phyloP scores from a whole-genome alignment of 768 basidiomycete genomes.

The Boletus insuetus region DNA sequence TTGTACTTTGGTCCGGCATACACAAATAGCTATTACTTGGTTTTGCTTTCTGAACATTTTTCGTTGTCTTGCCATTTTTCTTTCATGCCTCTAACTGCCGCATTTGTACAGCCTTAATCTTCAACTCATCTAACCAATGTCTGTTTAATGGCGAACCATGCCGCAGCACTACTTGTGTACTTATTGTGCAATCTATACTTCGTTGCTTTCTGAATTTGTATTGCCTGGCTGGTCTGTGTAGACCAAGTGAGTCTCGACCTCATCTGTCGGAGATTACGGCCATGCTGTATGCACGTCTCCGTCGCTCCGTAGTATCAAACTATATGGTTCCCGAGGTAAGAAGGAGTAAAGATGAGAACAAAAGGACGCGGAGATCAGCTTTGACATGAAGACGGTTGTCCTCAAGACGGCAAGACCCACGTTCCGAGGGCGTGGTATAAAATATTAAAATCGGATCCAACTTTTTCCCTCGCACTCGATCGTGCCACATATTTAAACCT shows the following conservation, averaged over 20 bases:
- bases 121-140: conserved; percentile 40
- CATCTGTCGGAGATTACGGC: too few relatives aligned
- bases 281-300: too few relatives aligned
- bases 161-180: conserved; percentile 39
- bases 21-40: conserved; percentile 38
- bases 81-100: conserved; percentile 42
- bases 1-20: conserved; percentile 73
- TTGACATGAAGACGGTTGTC: too few relatives aligned
- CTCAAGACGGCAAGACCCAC: too few relatives aligned
- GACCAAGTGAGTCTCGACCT: too few relatives aligned
- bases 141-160: conserved; percentile 38
- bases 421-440: neutral
- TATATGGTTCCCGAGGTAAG: too few relatives aligned
- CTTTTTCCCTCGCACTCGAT: neutral
- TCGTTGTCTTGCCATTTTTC: conserved; percentile 24
- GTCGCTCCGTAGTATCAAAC: too few relatives aligned
- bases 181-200: conserved; percentile 39
- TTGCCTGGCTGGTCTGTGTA: too few relatives aligned
- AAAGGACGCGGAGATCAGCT: too few relatives aligned
- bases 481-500: neutral
- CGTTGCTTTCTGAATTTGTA: conserved; percentile 26
- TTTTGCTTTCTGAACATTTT: conserved; percentile 37
- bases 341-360: too few relatives aligned
- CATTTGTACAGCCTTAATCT: conserved; percentile 40
- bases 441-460: neutral